Evolutionary conservation across 345 rosid species (phyloP).

Genomic region (Gossypium thurberi): DNA sequence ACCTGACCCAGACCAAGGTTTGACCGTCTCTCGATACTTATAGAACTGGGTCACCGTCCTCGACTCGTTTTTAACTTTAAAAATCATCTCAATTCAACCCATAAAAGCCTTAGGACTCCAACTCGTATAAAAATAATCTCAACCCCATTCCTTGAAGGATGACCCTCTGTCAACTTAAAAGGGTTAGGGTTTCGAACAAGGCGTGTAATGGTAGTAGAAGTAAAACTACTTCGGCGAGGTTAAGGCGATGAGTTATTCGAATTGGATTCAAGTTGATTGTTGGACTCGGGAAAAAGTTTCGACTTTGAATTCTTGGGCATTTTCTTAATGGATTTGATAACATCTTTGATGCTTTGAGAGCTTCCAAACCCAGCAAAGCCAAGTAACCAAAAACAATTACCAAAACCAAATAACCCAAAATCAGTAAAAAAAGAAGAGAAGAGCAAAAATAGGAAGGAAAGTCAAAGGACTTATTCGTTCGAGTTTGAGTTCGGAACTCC

Average conservation of each 20-base stretch:
- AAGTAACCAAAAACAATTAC: too few relatives aligned
- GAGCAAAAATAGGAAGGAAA: too few relatives aligned
- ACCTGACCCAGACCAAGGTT: slow-evolving; percentile 35
- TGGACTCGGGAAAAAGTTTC: background rate
- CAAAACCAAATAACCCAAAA: too few relatives aligned
- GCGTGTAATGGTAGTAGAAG: slow-evolving; percentile 15
- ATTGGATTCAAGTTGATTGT: slow-evolving; percentile 27
- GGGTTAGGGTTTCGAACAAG: slow-evolving; percentile 41
- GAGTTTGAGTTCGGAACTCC: too few relatives aligned
- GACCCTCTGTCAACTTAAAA: slow-evolving; percentile 66
- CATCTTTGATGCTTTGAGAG: slow-evolving; percentile 62
- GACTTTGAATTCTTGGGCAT: slow-evolving; percentile 21
- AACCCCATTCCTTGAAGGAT: slow-evolving; percentile 82
- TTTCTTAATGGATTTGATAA: slow-evolving; percentile 41
- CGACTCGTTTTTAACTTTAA: slow-evolving; percentile 79
- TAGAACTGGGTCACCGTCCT: slow-evolving; percentile 66
- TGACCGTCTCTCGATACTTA: slow-evolving; percentile 73
- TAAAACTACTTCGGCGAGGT: slow-evolving; percentile 19
- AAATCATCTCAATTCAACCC: slow-evolving; percentile 79
- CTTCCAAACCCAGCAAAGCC: background rate
- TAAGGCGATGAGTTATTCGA: slow-evolving; percentile 15
- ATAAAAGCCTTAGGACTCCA: slow-evolving; percentile 72
- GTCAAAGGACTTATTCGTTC: too few relatives aligned
- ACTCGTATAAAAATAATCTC: slow-evolving; percentile 87
- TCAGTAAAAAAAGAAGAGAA: too few relatives aligned